phyloP scores from a whole-genome alignment of 1,139 yeast species.

The Suhomyces taliae region DNA sequence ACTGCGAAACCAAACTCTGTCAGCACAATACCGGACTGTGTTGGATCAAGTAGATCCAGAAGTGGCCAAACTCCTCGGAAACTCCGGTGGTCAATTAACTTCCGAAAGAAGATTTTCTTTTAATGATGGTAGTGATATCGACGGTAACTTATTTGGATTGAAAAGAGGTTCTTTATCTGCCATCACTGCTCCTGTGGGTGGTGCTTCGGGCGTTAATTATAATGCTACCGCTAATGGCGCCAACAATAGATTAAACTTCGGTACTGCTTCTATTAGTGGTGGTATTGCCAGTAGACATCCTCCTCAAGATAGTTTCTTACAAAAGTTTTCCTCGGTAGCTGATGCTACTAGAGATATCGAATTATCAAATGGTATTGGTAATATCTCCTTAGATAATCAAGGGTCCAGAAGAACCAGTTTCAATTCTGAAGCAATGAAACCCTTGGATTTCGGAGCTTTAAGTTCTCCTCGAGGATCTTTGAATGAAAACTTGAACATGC shows the following conservation, averaged over 20 bases:
- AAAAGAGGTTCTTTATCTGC: slow-evolving; percentile 52
- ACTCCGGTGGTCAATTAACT: not conserved
- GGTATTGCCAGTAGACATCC: slow-evolving; percentile 53
- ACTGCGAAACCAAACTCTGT: slow-evolving; percentile 16
- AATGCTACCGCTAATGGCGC: slow-evolving; percentile 9
- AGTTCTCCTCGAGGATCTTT: slow-evolving; percentile 49
- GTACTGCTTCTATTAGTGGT: slow-evolving; percentile 64
- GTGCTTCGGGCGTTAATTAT: slow-evolving; percentile 14
- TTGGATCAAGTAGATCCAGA: slow-evolving; percentile 47
- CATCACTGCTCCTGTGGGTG: slow-evolving; percentile 43
- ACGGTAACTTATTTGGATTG: slow-evolving; percentile 43
- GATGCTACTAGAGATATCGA: slow-evolving; percentile 81
- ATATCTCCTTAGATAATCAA: slow-evolving; percentile 30
- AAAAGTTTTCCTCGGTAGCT: slow-evolving; percentile 71
- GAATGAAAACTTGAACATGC: slow-evolving; percentile 52
- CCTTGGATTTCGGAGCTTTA: slow-evolving; percentile 21
- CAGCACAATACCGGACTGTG: slow-evolving; percentile 32
- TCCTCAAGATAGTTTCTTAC: slow-evolving; percentile 54
- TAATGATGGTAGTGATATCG: slow-evolving; percentile 49
- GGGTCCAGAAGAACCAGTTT: slow-evolving; percentile 52
- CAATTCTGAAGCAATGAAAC: slow-evolving; percentile 27
- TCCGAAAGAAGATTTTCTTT: slow-evolving; percentile 34
- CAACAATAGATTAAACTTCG: slow-evolving; percentile 38
- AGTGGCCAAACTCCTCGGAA: slow-evolving; percentile 41
- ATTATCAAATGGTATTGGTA: slow-evolving; percentile 33